These are phyloP conservation scores for Metschnikowia aberdeeniae DNA, from an alignment of 805 yeast genomes.

Conservation along the genomic window DNA sequence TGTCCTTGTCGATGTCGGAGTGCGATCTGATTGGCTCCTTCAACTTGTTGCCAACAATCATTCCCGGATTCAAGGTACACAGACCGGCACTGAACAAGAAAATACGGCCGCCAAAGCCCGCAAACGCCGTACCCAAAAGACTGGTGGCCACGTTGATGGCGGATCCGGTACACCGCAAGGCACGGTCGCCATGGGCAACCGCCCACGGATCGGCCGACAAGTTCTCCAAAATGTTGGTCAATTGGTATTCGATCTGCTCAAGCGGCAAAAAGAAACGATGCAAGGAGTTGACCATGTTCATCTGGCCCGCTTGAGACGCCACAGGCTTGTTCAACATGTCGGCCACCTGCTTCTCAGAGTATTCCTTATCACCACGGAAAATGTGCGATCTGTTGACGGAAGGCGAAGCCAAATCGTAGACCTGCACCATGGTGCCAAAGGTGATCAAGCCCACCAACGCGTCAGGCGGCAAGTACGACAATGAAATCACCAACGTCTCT, in stretches of 20 bases:
- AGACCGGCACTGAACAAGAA: constrained; percentile 93
- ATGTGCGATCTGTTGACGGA: constrained; percentile 71
- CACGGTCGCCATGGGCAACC: constrained; percentile 75
- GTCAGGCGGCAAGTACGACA: constrained; percentile 82
- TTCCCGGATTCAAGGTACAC: constrained; percentile 91
- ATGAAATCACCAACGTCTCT: constrained; percentile 70
- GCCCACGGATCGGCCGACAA: constrained; percentile 86
- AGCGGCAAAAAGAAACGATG: constrained; percentile 71
- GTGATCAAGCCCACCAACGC: constrained; percentile 86
- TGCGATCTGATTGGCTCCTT: constrained; percentile 97
- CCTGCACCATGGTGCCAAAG: constrained; percentile 84
- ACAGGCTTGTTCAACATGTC: constrained; percentile 43
- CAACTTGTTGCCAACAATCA: constrained; percentile 85
- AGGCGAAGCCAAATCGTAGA: constrained; percentile 71
- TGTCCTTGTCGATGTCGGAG: constrained; percentile 89
- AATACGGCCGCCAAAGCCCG: constrained; percentile 84
- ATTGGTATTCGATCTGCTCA: constrained; percentile 75
- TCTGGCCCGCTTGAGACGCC: constrained; percentile 23
- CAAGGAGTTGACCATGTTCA: constrained; percentile 28
- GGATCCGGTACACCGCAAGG: constrained; percentile 88
- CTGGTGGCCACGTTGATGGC: constrained; percentile 84
- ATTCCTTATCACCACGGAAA: constrained; percentile 87
- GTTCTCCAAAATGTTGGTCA: constrained; percentile 74
- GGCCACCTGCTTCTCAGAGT: constrained; percentile 63
- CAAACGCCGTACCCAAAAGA: constrained; percentile 74